Evolutionary conservation across 768 basidiomycete species (phyloP).

Genomic region (Sutorius australiensis): DNA sequence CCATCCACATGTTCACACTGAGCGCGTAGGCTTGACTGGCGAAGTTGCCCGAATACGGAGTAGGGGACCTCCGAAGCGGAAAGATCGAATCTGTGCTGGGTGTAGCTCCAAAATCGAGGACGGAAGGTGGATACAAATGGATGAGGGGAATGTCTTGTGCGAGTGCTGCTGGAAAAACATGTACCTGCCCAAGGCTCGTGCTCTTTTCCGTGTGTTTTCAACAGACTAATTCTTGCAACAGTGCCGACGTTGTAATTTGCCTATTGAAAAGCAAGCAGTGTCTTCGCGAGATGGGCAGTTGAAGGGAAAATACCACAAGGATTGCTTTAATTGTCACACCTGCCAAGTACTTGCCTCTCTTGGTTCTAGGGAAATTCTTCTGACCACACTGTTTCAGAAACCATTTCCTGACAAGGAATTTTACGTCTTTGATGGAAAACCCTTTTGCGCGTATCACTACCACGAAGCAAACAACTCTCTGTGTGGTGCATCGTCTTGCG

Average conservation of each 20-base stretch:
- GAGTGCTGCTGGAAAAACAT: constrained; percentile 94
- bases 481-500: constrained; percentile 74
- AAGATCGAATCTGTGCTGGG: constrained; percentile 53
- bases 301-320: constrained; percentile 91
- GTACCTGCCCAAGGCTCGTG: constrained; percentile 83
- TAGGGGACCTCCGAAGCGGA: constrained; percentile 34
- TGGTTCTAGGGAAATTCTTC: neutral
- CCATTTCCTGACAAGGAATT: constrained; percentile 91
- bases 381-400: constrained; percentile 44
- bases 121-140: constrained; percentile 78
- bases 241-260: constrained; percentile 84
- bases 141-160: constrained; percentile 74
- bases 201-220: neutral
- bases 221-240: constrained; percentile 26
- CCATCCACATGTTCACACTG: constrained; percentile 33
- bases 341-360: constrained; percentile 58
- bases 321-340: constrained; percentile 84
- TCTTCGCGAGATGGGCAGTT: constrained; percentile 90
- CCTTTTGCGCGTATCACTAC: constrained; percentile 89
- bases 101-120: constrained; percentile 72
- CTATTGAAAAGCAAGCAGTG: constrained; percentile 90
- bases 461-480: constrained; percentile 89
- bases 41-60: constrained; percentile 31
- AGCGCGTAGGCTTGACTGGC: constrained; percentile 22
- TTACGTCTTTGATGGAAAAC: constrained; percentile 88